These are phyloP conservation scores for Cyclotella cryptica DNA, from an alignment of 108 stramenopile species.

Conservation along the genomic window DNA sequence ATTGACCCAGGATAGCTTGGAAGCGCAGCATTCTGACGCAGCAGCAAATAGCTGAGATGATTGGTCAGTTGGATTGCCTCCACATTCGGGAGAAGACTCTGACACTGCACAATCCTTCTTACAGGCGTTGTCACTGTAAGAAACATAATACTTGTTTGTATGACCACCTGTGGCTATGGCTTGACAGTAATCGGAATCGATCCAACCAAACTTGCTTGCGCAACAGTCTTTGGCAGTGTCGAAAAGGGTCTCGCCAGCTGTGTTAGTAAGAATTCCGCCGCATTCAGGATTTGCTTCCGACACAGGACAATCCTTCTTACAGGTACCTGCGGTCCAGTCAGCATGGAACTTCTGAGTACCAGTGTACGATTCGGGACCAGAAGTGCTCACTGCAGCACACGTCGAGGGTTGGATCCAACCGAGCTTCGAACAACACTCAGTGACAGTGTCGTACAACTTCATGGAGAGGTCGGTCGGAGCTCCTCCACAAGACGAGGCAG, in stretches of 20 bases:
- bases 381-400: background rate
- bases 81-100: background rate
- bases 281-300: background rate
- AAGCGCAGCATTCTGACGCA: conserved; percentile 19
- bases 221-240: conserved; percentile 18
- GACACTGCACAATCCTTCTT: conserved; percentile 3
- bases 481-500: no score
- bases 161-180: background rate
- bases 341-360: background rate
- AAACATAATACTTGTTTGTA: conserved; percentile 15
- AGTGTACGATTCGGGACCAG: background rate
- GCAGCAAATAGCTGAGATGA: background rate
- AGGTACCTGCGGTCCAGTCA: background rate
- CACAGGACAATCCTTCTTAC: background rate
- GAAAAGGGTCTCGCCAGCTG: conserved; percentile 3
- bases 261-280: background rate
- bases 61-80: conserved; percentile 1
- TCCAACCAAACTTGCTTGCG: background rate
- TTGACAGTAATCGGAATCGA: conserved; percentile 6
- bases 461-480: no score
- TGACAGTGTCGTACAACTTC: no score
- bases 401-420: no score
- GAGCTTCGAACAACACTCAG: no score
- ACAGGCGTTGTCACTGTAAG: background rate
- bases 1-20: conserved; percentile 6